Evolutionary conservation across 768 basidiomycete species (phyloP).

Genomic region (Agaricus sinodeliciosus): DNA sequence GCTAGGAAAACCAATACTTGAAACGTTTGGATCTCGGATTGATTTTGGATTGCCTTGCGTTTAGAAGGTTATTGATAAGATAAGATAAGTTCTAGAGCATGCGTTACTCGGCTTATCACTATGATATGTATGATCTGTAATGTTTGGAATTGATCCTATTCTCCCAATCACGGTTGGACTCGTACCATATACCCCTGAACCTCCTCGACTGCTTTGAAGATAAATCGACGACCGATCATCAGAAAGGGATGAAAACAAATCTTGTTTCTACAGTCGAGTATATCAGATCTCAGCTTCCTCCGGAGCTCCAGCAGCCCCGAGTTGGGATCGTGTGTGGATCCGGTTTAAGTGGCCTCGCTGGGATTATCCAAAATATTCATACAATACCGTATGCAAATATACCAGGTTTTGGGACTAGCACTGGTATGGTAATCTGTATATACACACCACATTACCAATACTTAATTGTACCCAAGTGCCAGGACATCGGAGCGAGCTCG

Average conservation of each 20-base stretch:
- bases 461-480: constrained; percentile 37
- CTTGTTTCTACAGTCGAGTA: constrained; percentile 25
- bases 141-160: not conserved
- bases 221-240: not conserved
- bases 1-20: too few species aligned
- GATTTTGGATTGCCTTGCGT: too few species aligned
- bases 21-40: too few species aligned
- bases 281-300: constrained; percentile 27
- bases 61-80: too few species aligned
- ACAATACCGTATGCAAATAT: constrained; percentile 61
- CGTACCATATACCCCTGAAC: not conserved
- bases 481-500: constrained; percentile 78
- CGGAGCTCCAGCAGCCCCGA: constrained; percentile 37
- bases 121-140: not conserved
- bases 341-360: constrained; percentile 71
- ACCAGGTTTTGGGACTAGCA: constrained; percentile 71
- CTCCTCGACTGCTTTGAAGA: not conserved
- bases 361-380: constrained; percentile 47
- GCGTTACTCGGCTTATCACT: too few species aligned
- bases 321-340: constrained; percentile 87
- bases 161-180: too few species aligned
- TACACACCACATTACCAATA: not conserved
- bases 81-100: too few species aligned
- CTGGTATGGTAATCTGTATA: constrained; percentile 41
- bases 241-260: not conserved